Evolutionary conservation across 805 yeast genomes (phyloP).

Genomic region (Saturnispora hagleri): DNA sequence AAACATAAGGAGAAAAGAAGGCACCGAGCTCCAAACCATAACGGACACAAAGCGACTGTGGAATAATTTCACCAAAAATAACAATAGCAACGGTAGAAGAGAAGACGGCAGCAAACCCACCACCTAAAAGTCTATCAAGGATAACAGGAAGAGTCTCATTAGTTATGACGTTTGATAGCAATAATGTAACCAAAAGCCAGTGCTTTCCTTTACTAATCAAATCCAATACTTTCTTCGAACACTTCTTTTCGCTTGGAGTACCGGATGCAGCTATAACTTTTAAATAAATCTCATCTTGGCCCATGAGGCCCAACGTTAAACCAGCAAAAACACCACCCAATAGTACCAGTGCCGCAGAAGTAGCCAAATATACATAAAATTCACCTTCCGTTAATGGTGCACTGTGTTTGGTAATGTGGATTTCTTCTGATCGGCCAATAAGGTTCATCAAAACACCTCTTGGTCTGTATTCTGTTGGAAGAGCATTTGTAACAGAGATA

Average conservation of each 20-base stretch:
- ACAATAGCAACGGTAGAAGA: constrained; percentile 90
- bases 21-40: constrained; percentile 91
- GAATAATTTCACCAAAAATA: constrained; percentile 92
- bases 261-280: constrained; percentile 90
- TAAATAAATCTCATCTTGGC: constrained; percentile 91
- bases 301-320: constrained; percentile 92
- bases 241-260: constrained; percentile 52
- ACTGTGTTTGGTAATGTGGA: constrained; percentile 6
- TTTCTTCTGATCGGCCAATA: neutral
- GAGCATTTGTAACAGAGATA: constrained; percentile 9
- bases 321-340: constrained; percentile 92
- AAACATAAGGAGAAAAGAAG: constrained; percentile 80
- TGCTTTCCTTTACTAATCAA: constrained; percentile 82
- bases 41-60: constrained; percentile 87
- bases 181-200: constrained; percentile 88
- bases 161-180: constrained; percentile 81
- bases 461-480: constrained; percentile 12
- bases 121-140: constrained; percentile 85
- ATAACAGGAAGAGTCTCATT: constrained; percentile 93
- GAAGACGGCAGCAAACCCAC: constrained; percentile 96
- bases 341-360: constrained; percentile 54
- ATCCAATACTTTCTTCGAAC: constrained; percentile 62
- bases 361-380: constrained; percentile 38
- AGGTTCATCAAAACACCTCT: constrained; percentile 1
- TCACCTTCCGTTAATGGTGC: constrained; percentile 24